These are phyloP conservation scores for Globisporangium nagaii DNA, from an alignment of 352 stramenopile genomes.

Conservation along the genomic window DNA sequence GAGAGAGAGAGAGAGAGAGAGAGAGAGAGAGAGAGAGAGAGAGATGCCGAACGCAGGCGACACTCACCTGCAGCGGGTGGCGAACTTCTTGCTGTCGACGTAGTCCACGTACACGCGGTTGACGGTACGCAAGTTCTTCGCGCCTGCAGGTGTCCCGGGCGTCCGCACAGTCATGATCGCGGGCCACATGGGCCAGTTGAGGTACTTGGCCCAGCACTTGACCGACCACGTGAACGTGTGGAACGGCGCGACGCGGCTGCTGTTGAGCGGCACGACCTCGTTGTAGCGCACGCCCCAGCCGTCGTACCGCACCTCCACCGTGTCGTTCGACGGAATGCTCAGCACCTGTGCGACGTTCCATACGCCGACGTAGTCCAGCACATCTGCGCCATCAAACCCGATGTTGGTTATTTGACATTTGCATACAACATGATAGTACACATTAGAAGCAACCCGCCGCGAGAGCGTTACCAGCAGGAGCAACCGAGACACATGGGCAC, in stretches of 20 bases:
- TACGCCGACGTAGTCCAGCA: conserved; percentile 7
- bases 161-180: conserved; percentile 60
- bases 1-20: not conserved
- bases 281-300: conserved; percentile 54
- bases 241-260: conserved; percentile 57
- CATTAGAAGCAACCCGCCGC: too few species aligned
- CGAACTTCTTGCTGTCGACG: conserved; percentile 40
- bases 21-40: too few species aligned
- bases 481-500: not conserved
- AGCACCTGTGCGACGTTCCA: conserved; percentile 8
- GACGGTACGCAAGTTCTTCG: conserved; percentile 30
- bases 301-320: conserved; percentile 59
- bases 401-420: too few species aligned
- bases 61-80: conserved; percentile 31
- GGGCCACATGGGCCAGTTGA: conserved; percentile 74
- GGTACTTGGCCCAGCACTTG: conserved; percentile 80
- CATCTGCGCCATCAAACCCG: not conserved
- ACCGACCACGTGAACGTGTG: conserved; percentile 75
- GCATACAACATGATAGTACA: not conserved
- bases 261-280: conserved; percentile 52
- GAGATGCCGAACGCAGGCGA: too few species aligned
- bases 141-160: conserved; percentile 35
- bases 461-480: too few species aligned
- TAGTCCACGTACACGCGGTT: conserved; percentile 53
- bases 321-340: conserved; percentile 2